These are phyloP conservation scores for Echria macrotheca DNA, from an alignment of 495 filamentous ascomycete species.

Conservation along the genomic window DNA sequence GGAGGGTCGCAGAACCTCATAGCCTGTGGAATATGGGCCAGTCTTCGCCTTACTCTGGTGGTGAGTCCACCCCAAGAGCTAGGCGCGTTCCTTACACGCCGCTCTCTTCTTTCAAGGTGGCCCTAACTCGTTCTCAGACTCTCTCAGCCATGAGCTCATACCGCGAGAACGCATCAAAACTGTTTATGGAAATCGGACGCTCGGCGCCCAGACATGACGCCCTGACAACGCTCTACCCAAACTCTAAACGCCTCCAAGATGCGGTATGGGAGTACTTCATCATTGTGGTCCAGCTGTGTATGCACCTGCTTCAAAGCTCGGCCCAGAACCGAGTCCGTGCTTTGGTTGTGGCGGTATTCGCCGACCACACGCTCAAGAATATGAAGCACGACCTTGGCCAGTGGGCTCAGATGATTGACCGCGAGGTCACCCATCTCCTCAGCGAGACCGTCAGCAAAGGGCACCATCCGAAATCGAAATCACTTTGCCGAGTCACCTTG, in stretches of 20 bases:
- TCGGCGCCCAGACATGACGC: constrained; percentile 37
- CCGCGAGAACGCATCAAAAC: constrained; percentile 35
- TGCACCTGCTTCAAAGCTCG: constrained; percentile 27
- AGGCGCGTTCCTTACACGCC: too few species aligned
- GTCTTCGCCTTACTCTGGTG: constrained; percentile 38
- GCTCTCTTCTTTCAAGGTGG: not conserved
- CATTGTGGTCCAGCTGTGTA: constrained; percentile 37
- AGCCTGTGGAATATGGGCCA: constrained; percentile 40
- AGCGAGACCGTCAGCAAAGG: constrained; percentile 26
- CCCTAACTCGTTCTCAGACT: constrained; percentile 10
- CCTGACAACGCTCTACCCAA: constrained; percentile 39
- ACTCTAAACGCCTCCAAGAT: constrained; percentile 33
- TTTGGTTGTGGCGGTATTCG: constrained; percentile 28
- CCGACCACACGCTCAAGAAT: constrained; percentile 25
- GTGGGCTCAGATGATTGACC: constrained; percentile 36
- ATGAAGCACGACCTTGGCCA: constrained; percentile 31
- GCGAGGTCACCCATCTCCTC: constrained; percentile 30
- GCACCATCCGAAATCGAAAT: constrained; percentile 28
- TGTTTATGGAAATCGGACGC: constrained; percentile 39
- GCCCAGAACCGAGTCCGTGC: constrained; percentile 31
- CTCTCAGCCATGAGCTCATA: constrained; percentile 28
- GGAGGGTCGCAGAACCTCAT: constrained; percentile 43
- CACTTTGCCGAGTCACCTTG: constrained; percentile 21
- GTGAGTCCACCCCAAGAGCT: constrained; percentile 13
- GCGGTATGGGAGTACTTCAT: constrained; percentile 41